phyloP scores from a whole-genome alignment of 495 filamentous ascomycete genomes.

The Trichoderma asperelloides region DNA sequence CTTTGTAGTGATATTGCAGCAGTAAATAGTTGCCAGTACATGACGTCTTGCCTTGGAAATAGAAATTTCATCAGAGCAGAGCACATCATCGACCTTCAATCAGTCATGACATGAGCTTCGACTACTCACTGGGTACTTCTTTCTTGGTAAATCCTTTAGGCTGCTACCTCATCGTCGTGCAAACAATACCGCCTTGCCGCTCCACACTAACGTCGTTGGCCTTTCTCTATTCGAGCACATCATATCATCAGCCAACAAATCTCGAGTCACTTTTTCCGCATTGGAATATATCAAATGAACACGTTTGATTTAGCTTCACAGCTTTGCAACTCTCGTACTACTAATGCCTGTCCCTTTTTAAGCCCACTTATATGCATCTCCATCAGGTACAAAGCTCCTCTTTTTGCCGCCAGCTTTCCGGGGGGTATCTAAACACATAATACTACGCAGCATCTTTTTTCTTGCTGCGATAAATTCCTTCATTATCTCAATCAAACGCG shows the following conservation, averaged over 20 bases:
- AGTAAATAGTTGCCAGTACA: too few species aligned
- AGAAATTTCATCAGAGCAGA: too few species aligned
- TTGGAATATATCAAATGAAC: background rate
- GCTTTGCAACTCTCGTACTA: background rate
- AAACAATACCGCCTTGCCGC: too few species aligned
- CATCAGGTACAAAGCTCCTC: background rate
- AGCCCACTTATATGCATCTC: background rate
- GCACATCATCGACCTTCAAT: too few species aligned
- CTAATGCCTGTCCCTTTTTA: background rate
- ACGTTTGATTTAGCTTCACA: background rate
- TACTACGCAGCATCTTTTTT: background rate
- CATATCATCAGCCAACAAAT: background rate
- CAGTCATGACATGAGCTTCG: too few species aligned
- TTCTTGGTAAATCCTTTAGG: too few species aligned
- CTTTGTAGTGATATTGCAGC: too few species aligned
- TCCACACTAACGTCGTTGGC: too few species aligned
- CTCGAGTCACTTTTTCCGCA: background rate
- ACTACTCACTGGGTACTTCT: too few species aligned
- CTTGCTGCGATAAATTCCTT: background rate
- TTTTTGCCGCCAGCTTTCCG: background rate
- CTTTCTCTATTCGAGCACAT: too few species aligned
- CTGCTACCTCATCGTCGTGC: too few species aligned
- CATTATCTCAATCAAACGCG: slow-evolving; percentile 4
- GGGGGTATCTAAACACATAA: slow-evolving; percentile 6
- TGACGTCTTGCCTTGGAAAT: too few species aligned